phyloP scores from a whole-genome alignment of 2,329 filamentous ascomycete species.

The Trichophaea hybrida region DNA sequence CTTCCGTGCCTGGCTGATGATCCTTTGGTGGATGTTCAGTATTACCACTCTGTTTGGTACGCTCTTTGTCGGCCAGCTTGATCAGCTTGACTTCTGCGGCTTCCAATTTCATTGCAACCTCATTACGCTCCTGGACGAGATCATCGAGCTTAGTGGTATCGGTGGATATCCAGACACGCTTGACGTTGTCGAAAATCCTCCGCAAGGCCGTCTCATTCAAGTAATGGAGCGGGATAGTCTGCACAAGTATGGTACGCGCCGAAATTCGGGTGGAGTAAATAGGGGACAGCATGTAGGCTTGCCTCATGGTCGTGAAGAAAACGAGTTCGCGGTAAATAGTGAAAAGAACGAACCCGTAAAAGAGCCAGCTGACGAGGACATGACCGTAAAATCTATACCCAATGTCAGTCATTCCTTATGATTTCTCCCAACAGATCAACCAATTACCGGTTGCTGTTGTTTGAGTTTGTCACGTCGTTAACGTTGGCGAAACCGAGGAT shows the following conservation, averaged over 20 bases:
- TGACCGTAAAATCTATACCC: constrained; percentile 62
- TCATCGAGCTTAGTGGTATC: constrained; percentile 66
- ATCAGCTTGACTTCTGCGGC: constrained; percentile 76
- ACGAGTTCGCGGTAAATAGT: constrained; percentile 76
- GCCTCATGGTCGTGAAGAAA: constrained; percentile 82
- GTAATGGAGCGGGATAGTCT: constrained; percentile 66
- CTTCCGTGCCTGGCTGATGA: constrained; percentile 28
- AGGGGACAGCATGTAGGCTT: constrained; percentile 79
- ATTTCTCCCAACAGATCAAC: background rate
- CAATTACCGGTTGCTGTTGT: constrained; percentile 1
- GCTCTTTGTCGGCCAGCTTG: constrained; percentile 57
- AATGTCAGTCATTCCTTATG: background rate
- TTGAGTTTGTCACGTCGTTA: constrained; percentile 35
- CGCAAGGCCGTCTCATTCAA: constrained; percentile 62
- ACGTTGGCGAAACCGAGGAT: constrained; percentile 69
- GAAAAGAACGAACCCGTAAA: constrained; percentile 76
- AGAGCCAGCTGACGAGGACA: constrained; percentile 64
- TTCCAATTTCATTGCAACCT: constrained; percentile 68
- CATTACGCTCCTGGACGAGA: constrained; percentile 66
- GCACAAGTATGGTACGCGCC: constrained; percentile 78
- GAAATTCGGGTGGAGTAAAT: constrained; percentile 74
- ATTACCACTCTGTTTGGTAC: constrained; percentile 43
- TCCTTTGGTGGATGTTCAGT: constrained; percentile 24
- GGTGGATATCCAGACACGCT: constrained; percentile 69
- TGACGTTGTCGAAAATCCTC: constrained; percentile 66